These are phyloP conservation scores for Paecilomyces dactylethromorphus DNA, from an alignment of 2,329 filamentous ascomycete species.

Conservation along the genomic window DNA sequence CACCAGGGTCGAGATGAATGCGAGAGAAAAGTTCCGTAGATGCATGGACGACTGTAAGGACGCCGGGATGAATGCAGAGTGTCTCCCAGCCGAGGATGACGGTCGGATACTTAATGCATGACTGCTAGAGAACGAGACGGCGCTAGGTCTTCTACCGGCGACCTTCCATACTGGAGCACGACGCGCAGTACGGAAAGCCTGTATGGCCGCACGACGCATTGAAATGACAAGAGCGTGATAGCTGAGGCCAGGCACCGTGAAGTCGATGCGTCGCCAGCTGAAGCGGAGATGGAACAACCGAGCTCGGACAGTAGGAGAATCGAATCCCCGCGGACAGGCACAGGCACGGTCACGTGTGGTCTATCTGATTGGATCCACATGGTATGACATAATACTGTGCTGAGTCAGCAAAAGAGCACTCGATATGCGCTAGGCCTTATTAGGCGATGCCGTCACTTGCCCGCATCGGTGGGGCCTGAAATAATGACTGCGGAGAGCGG, in stretches of 20 bases:
- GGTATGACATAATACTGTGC: background rate
- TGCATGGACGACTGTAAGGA: constrained; percentile 42
- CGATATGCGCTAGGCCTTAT: constrained; percentile 1
- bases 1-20: constrained; percentile 41
- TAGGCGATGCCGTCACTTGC: constrained; percentile 7
- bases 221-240: constrained; percentile 7
- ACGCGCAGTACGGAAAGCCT: constrained; percentile 43
- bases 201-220: constrained; percentile 44
- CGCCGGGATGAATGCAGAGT: constrained; percentile 27
- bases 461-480: background rate
- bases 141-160: constrained; percentile 27
- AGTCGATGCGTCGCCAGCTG: background rate
- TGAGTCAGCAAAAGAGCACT: background rate
- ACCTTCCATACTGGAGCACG: constrained; percentile 39
- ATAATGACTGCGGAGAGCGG: background rate
- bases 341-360: constrained; percentile 5
- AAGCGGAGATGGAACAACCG: background rate
- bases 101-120: constrained; percentile 30
- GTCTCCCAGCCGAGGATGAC: constrained; percentile 25
- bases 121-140: constrained; percentile 30
- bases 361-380: constrained; percentile 6
- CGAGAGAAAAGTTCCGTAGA: constrained; percentile 42
- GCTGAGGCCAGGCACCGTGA: constrained; percentile 6
- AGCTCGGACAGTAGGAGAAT: constrained; percentile 8
- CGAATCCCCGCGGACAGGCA: constrained; percentile 9